These are phyloP conservation scores for Passiflora organensis DNA, from an alignment of 345 rosid genomes.

Conservation along the genomic window DNA sequence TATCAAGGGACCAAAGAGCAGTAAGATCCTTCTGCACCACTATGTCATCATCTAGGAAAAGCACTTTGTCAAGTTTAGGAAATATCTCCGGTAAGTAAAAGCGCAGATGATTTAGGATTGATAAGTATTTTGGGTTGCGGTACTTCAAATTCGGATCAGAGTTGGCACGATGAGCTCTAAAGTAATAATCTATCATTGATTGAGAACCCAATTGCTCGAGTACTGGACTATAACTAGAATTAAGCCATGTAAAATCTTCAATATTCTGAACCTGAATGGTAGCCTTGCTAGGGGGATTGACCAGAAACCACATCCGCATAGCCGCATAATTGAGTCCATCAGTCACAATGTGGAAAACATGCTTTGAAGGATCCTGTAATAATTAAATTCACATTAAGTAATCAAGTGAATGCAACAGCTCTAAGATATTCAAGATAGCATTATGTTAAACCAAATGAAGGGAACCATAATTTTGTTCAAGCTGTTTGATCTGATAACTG, in stretches of 20 bases:
- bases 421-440: too few relatives aligned
- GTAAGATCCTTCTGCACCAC: constrained; percentile 89
- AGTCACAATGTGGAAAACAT: constrained; percentile 90
- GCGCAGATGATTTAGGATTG: constrained; percentile 93
- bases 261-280: constrained; percentile 85
- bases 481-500: too few relatives aligned
- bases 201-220: constrained; percentile 85
- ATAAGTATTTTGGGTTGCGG: constrained; percentile 91
- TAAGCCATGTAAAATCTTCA: constrained; percentile 91
- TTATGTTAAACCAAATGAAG: too few relatives aligned
- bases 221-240: constrained; percentile 93
- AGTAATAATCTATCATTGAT: constrained; percentile 89
- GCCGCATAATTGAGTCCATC: constrained; percentile 95
- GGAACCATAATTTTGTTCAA: too few relatives aligned
- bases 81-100: constrained; percentile 95
- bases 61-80: constrained; percentile 82
- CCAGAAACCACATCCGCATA: constrained; percentile 98
- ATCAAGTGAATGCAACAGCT: too few relatives aligned
- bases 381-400: constrained; percentile 18
- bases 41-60: constrained; percentile 92
- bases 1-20: constrained; percentile 77
- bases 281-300: constrained; percentile 74
- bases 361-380: constrained; percentile 78
- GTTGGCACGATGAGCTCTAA: constrained; percentile 62
- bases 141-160: constrained; percentile 85